Base-by-base conservation (phyloP, 768 basidiomycete species). In the Lentinula raphanica region DNA sequence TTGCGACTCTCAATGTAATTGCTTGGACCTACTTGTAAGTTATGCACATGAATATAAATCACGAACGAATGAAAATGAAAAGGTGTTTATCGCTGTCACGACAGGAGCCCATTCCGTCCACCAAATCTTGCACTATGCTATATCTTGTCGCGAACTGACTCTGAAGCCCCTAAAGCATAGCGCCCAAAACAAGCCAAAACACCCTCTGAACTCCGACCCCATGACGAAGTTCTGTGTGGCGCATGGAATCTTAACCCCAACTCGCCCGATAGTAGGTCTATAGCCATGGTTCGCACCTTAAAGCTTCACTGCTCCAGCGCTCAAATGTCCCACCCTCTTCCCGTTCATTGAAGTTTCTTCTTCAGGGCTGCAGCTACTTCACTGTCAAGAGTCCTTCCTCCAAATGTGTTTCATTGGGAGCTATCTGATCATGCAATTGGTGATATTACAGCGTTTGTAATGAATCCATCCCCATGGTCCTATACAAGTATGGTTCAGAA, bases 101-200 rank as follows among this genome's bases (percentile, higher is more conserved):
- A 9, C 59, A 87, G 85, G 87, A 8, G 86, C 83, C 1, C 87
- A 92, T 68, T 83, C 89, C 0, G 83, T 88, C 1, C 88, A 90
- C 64, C 87, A 91, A 66, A 66, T 89, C 28, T 74, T 92, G 6
- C 87, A 90, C 50, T 82, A 84, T 62, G 86, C 79, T 28, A n/a
- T n/a, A n/a, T n/a, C n/a, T n/a, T 46, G 15, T 19, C 39, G 28
- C 46, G n/a, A n/a, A n/a, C n/a, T n/a, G n/a, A n/a, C n/a, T n/a
- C n/a, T 23, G 1, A 35, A 8, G 32, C 21, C 29, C 35, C 21
- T 36, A 42, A 66, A 82, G 83, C 32, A 74, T 75, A 5, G 76
- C 77, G 49, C 87, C 88, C 0, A 85, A 86, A n/a, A n/a, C n/a
- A n/a, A n/a, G n/a, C n/a, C n/a, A n/a, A n/a, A 67, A 81, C 87